These are phyloP conservation scores for Nothomitra cinnamomea DNA, from an alignment of 2,329 filamentous ascomycete species.

Conservation along the genomic window DNA sequence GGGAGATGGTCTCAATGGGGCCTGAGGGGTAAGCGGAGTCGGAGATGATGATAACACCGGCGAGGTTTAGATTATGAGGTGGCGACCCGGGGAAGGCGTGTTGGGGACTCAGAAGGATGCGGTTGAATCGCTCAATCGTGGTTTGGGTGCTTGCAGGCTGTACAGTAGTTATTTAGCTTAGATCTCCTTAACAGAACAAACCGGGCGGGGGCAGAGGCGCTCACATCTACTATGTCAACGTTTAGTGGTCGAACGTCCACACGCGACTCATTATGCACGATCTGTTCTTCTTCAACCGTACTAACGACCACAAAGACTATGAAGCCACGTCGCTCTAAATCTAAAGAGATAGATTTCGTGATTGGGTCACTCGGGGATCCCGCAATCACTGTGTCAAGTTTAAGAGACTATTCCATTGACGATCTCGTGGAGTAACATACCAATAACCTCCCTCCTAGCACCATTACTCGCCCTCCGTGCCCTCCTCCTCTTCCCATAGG, in stretches of 20 bases:
- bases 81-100: conserved; percentile 59
- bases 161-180: conserved; percentile 5
- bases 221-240: conserved; percentile 66
- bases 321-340: conserved; percentile 81
- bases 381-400: conserved; percentile 46
- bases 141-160: conserved; percentile 51
- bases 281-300: conserved; percentile 67
- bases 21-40: conserved; percentile 62
- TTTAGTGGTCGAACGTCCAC: conserved; percentile 67
- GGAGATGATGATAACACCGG: conserved; percentile 69
- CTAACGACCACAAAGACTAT: conserved; percentile 83
- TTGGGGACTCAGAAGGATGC: conserved; percentile 57
- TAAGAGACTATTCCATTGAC: not conserved
- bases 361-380: conserved; percentile 76
- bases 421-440: conserved; percentile 19
- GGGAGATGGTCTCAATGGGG: conserved; percentile 69
- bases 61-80: conserved; percentile 58
- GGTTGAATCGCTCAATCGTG: conserved; percentile 54
- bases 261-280: conserved; percentile 59
- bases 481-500: conserved; percentile 45
- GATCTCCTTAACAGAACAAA: not conserved
- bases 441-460: conserved; percentile 66
- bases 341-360: conserved; percentile 64
- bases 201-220: conserved; percentile 16
- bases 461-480: conserved; percentile 69